Conservation (phyloP, 495 filamentous ascomycete genomes). For the Daldinia vernicosa region DNA sequence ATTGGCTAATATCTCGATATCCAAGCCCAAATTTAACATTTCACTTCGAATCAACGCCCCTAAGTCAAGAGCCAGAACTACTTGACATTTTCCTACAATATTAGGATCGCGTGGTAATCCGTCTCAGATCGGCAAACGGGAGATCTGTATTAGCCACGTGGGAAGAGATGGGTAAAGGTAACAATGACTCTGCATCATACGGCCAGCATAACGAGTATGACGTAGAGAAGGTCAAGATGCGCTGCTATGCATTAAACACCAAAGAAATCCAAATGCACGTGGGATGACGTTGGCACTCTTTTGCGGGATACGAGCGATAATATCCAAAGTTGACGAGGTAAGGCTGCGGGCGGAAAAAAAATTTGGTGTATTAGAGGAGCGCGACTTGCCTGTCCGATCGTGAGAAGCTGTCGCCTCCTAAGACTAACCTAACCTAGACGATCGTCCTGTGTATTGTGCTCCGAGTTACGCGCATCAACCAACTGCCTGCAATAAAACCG, state of each 20-base stretch:
- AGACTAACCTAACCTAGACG: conserved; percentile 29
- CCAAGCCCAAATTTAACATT: conserved; percentile 18
- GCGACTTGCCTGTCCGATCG: conserved; percentile 30
- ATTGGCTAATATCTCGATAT: neutral
- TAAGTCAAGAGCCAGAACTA: neutral
- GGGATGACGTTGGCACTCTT: conserved; percentile 4
- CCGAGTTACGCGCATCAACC: conserved; percentile 26
- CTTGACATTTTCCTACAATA: conserved; percentile 8
- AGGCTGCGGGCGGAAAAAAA: conserved; percentile 25
- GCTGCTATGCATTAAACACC: conserved; percentile 13
- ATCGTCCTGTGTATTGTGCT: conserved; percentile 32
- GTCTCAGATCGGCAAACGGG: conserved; percentile 28
- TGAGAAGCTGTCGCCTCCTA: conserved; percentile 26
- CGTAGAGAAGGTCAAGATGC: conserved; percentile 38
- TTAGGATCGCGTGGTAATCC: conserved; percentile 19
- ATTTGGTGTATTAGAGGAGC: conserved; percentile 39
- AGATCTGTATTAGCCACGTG: conserved; percentile 28
- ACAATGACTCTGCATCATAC: conserved; percentile 28
- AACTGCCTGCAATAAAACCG: conserved; percentile 34
- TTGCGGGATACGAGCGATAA: conserved; percentile 4
- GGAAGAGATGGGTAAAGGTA: conserved; percentile 25
- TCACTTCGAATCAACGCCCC: conserved; percentile 5
- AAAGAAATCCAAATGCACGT: conserved; percentile 15
- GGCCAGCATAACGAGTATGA: conserved; percentile 25
- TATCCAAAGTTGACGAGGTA: conserved; percentile 2